Percentiles rank a stretch among this genome's conserved stretches.
Evolutionary conservation across 1,284 basidiomycete genomes (phyloP).

Genomic region (Apiotrichum sp.): DNA sequence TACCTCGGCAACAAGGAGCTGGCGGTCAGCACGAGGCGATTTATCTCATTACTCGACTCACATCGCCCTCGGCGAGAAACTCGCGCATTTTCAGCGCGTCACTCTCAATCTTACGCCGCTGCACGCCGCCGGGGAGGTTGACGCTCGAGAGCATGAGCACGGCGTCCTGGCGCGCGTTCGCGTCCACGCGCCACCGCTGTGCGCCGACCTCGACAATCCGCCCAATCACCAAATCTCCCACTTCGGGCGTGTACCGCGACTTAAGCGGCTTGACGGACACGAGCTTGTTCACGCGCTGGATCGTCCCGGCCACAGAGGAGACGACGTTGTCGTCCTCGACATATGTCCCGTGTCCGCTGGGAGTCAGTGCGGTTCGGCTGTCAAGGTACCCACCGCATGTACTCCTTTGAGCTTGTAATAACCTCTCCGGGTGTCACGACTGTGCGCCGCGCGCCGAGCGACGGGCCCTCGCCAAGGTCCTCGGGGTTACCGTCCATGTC

Average conservation of each 20-base stretch:
- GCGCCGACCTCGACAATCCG: constrained; percentile 94
- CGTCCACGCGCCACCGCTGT: constrained; percentile 95
- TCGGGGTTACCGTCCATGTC: constrained; percentile 25
- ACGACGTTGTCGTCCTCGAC: constrained; percentile 78
- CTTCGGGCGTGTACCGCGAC: constrained; percentile 88
- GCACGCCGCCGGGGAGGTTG: constrained; percentile 90
- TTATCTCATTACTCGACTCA: constrained; percentile 21
- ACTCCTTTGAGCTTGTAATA: constrained; percentile 45
- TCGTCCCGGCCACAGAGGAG: constrained; percentile 80
- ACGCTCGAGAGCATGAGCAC: constrained; percentile 95
- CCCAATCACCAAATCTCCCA: constrained; percentile 97
- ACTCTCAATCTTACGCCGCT: constrained; percentile 93
- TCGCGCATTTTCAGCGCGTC: constrained; percentile 98
- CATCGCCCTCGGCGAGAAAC: constrained; percentile 97
- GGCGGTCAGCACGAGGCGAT: not conserved
- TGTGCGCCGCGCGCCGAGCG: constrained; percentile 15
- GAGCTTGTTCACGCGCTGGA: constrained; percentile 93
- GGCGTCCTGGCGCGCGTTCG: constrained; percentile 87
- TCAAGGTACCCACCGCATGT: constrained; percentile 35
- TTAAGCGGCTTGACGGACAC: constrained; percentile 82
- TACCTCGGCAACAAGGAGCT: constrained; percentile 90
- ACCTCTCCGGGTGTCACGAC: constrained; percentile 42
- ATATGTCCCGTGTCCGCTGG: constrained; percentile 89
- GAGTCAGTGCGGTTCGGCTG: not conserved
- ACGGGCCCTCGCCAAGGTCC: constrained; percentile 23